phyloP scores from a whole-genome alignment of 2,329 filamentous ascomycete species.

The Seiridium cupressi region DNA sequence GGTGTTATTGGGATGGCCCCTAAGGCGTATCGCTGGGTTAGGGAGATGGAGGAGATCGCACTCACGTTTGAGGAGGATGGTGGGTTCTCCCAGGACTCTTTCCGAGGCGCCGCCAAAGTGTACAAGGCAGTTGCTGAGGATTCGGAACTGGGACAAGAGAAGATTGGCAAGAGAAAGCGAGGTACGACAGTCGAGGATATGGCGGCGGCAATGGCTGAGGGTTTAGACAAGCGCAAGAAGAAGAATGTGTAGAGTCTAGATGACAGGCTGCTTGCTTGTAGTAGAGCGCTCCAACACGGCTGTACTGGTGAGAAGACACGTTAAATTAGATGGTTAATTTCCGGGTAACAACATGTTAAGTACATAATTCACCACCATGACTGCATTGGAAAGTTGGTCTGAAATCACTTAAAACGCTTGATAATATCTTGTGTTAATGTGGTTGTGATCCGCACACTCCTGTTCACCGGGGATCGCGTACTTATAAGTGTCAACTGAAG shows the following conservation, averaged over 20 bases:
- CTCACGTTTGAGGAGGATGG: conserved; percentile 63
- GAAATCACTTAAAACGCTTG: too few species aligned
- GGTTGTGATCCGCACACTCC: too few species aligned
- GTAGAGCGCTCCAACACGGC: too few species aligned
- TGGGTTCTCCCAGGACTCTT: conserved; percentile 57
- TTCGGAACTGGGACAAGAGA: conserved; percentile 58
- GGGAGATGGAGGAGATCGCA: conserved; percentile 75
- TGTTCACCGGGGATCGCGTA: too few species aligned
- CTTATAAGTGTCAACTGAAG: too few species aligned
- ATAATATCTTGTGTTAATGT: too few species aligned
- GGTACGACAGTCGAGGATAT: conserved; percentile 59
- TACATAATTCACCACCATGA: too few species aligned
- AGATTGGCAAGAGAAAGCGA: conserved; percentile 52
- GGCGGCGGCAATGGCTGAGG: conserved; percentile 36
- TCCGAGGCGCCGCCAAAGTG: conserved; percentile 58
- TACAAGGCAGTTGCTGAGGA: conserved; percentile 58
- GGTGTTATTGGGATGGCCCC: conserved; percentile 61
- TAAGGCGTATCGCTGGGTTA: conserved; percentile 77
- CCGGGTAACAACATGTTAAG: too few species aligned
- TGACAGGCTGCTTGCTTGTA: too few species aligned
- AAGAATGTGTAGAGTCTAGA: conserved; percentile 19
- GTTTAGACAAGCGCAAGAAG: conserved; percentile 27
- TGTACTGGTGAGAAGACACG: too few species aligned
- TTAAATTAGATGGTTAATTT: too few species aligned
- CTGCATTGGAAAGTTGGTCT: too few species aligned